Evolutionary conservation across 2,329 filamentous ascomycete genomes (phyloP), one percentile per base, ranked within the genome.

Genomic region (Teratosphaeriaceae sp.): DNA sequence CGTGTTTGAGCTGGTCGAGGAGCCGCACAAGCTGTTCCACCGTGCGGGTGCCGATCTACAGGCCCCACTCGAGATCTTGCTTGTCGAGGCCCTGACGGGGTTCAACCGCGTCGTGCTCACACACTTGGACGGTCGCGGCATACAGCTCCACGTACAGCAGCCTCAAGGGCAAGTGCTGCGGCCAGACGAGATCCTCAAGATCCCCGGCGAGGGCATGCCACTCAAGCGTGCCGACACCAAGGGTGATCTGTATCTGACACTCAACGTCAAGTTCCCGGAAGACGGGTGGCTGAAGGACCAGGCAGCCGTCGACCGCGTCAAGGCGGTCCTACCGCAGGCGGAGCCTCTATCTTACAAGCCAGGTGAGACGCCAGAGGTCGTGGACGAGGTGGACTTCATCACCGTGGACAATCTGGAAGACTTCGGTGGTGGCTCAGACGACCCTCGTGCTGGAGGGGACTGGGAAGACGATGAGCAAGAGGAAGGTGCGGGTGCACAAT

Each of bases 191-290:
- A 78, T 90, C 6, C 74, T 98, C 55, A 95, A 88, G 71, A 72
- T 98, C 1, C 66, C 75, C 2, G 88, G 88, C 20, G 92, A 98
- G 69, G 92, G 92, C 47, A 98, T 98, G 92, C 92, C 92, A 2
- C 66, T 82, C 55, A 96, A 96, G 75, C 81, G 82, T 44, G 86
- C 83, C 50, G 92, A 98, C 29, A 60, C 70, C 3, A 88, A 80
- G 61, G 92, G 92, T 33, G 88, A 97, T 59, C 71, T 98, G 15
- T 98, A 90, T 66, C 73, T 98, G 31, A 71, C 85, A 27, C 82
- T 96, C 51, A 82, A 92, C 56, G 77, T 98, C 49, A 78, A 87
- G 42, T 97, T 97, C 70, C 92, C 92, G 2, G 80, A 89, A 55
- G 81, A 90, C 56, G 85, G 81, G 20, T 97, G 88, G 88, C 71